A percentile compares a stretch with the other conserved stretches of the same genome.
These are phyloP conservation scores for Capsicum baccatum DNA, from an alignment of 257 asterid species.

Conservation along the genomic window DNA sequence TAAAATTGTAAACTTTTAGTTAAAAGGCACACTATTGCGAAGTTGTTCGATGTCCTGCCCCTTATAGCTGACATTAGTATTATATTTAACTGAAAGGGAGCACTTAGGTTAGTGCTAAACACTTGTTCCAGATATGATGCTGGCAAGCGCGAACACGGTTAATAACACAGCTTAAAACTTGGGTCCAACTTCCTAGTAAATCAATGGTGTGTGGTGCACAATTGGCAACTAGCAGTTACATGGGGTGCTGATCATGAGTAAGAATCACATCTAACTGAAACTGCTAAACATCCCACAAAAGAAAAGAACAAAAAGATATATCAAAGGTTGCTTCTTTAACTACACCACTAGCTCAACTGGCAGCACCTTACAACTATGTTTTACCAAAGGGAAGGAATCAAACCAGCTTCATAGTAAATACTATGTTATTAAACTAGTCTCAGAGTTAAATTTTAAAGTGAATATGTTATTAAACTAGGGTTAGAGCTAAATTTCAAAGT, in stretches of 20 bases:
- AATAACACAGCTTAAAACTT: neutral
- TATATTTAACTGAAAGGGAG: neutral
- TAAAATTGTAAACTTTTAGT: neutral
- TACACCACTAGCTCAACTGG: neutral
- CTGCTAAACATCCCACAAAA: neutral
- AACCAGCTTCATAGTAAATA: neutral
- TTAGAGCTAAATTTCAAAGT: neutral
- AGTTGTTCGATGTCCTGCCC: neutral
- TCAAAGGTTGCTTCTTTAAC: neutral
- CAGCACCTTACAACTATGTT: neutral
- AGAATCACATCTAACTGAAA: neutral
- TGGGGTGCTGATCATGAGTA: neutral
- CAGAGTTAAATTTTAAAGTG: neutral
- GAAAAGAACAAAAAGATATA: neutral
- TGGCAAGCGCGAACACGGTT: neutral
- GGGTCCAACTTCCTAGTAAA: neutral
- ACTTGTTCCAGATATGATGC: neutral
- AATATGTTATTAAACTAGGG: neutral
- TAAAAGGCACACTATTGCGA: neutral
- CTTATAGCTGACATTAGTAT: constrained; percentile 15
- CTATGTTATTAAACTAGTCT: neutral
- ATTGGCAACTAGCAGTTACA: neutral
- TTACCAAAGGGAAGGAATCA: neutral
- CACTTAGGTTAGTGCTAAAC: neutral
- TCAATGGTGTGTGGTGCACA: neutral